Percentiles rank a stretch among this genome's conserved stretches.
These are phyloP conservation scores for Sclerotinia nivalis DNA, from an alignment of 2,329 filamentous ascomycete genomes.

Conservation along the genomic window DNA sequence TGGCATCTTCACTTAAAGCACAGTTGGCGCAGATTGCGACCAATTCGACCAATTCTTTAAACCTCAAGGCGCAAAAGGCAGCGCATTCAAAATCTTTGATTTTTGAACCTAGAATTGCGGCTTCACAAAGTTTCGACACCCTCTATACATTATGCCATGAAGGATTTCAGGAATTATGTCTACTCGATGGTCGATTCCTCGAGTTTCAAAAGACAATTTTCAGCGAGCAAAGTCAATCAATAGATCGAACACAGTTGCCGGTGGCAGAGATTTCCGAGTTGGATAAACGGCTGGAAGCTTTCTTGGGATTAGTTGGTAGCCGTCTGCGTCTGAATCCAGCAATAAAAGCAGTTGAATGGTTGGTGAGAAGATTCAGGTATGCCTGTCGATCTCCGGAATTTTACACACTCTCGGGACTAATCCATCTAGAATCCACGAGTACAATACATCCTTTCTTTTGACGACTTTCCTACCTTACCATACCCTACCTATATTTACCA, in stretches of 20 bases:
- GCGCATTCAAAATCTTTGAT: conserved; percentile 93
- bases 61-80: conserved; percentile 89
- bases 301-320: conserved; percentile 76
- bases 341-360: conserved; percentile 91
- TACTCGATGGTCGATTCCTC: conserved; percentile 76
- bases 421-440: conserved; percentile 74
- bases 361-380: conserved; percentile 85
- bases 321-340: conserved; percentile 81
- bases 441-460: conserved; percentile 77
- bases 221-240: conserved; percentile 86
- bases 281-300: conserved; percentile 74
- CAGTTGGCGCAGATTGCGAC: conserved; percentile 92
- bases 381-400: conserved; percentile 32
- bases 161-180: conserved; percentile 88
- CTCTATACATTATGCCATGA: conserved; percentile 85
- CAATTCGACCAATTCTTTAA: conserved; percentile 85
- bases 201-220: conserved; percentile 79
- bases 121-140: conserved; percentile 85
- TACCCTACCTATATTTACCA: conserved; percentile 78
- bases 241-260: conserved; percentile 86
- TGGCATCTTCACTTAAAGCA: conserved; percentile 85
- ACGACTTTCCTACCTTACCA: conserved; percentile 93
- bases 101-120: conserved; percentile 82
- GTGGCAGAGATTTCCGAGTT: conserved; percentile 78
- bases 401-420: conserved; percentile 5